Base-by-base conservation (phyloP, 73 alveolate genomes). In the Tetrahymena borealis region DNA sequence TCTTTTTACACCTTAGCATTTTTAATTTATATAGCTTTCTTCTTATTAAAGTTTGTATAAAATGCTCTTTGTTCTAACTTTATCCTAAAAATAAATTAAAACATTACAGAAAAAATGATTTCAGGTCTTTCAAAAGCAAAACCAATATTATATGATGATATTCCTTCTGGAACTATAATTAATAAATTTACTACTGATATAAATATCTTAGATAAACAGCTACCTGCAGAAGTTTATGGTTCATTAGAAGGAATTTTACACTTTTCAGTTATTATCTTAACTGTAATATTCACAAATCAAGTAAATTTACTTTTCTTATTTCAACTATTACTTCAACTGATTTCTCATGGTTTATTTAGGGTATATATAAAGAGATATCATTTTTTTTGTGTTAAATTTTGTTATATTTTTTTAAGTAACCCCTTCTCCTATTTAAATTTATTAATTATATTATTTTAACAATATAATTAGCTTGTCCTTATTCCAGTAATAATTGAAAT, bases 81-180 rank as follows among this genome's bases (percentile, higher is more conserved):
- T 60, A 60, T 60, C 28, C 28, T 60, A 35, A 16, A 16, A 20
- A 20, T 35, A 0, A 60, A 32, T 3, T 3, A 60, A n/a, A 60
- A 20, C 13, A 60, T 95, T 16, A 95, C 94, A 39, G 32, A 41
- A 6, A 38, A 91, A 41, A 95, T 95, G 96, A 36, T 90, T n/a
- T 18, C 41, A 31, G 36, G 90, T 18, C 39, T 95, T 24, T 28
- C 78, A 11, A 39, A 92, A 33, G 91, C 97, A 20, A 94, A 94
- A 3, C 91, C 91, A 1, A 38, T 91, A 12, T 91, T 90, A 40
- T 95, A 78, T 90, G 97, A 95, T 78, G 40, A 90, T 3, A 95
- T 91, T 78, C 97, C 97, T 39, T 40, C 92, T 7, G 97, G 97
- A 10, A 40, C 95, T 32, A 95, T 93, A 12, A 60, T 93, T 32